phyloP scores from a whole-genome alignment of 1,284 basidiomycete genomes.

The Termitomyces sp. region DNA sequence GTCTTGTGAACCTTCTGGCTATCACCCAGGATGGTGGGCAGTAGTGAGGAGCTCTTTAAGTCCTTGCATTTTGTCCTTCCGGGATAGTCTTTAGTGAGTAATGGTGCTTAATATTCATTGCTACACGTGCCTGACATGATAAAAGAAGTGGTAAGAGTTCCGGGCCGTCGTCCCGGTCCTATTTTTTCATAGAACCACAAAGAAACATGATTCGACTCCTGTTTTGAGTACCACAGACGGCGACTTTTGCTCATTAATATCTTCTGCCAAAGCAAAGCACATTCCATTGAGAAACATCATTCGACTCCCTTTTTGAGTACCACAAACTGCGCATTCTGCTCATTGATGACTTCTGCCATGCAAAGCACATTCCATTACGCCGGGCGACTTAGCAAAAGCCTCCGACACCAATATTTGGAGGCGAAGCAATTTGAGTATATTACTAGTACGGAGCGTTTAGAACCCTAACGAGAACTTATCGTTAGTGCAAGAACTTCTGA shows the following conservation, averaged over 20 bases:
- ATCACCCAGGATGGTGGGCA: neutral
- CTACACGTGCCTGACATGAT: neutral
- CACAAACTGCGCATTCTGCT: neutral
- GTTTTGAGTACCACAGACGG: no score
- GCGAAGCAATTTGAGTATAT: neutral
- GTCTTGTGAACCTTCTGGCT: neutral
- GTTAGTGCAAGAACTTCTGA: neutral
- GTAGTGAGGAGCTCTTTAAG: neutral
- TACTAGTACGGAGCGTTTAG: no score
- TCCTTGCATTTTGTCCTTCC: neutral
- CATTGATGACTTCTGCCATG: neutral
- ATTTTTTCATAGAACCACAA: no score
- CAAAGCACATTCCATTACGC: neutral
- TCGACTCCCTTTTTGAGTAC: no score
- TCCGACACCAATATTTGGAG: neutral
- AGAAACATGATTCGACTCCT: no score
- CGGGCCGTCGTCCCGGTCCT: no score
- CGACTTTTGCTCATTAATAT: neutral
- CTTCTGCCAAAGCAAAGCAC: neutral
- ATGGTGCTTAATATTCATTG: neutral
- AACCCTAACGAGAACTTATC: neutral
- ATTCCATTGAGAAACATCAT: no score
- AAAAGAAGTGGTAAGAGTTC: no score
- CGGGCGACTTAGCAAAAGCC: no score
- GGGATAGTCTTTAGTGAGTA: neutral